These are phyloP conservation scores for Candida dendrica DNA, from an alignment of 805 yeast species.

Conservation along the genomic window DNA sequence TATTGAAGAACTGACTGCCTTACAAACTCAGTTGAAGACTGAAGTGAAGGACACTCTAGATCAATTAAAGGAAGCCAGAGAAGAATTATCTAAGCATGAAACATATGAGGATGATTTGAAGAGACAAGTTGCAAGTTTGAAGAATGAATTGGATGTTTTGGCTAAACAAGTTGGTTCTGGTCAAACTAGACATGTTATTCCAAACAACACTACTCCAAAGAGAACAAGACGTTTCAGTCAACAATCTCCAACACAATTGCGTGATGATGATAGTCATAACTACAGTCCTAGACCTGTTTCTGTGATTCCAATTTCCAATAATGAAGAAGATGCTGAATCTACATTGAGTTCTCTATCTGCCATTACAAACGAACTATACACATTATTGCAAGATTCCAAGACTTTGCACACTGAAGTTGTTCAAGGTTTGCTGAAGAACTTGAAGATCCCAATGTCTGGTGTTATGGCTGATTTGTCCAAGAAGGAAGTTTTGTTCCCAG, in stretches of 20 bases:
- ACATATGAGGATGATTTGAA: conserved; percentile 57
- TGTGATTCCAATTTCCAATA: conserved; percentile 47
- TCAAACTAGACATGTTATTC: conserved; percentile 8
- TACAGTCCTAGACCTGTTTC: conserved; percentile 49
- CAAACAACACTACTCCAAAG: conserved; percentile 20
- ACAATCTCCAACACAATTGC: conserved; percentile 27
- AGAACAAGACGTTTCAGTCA: conserved; percentile 28
- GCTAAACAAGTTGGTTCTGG: conserved; percentile 24
- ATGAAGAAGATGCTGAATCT: conserved; percentile 40
- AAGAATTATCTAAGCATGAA: conserved; percentile 48
- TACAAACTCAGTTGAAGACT: conserved; percentile 55
- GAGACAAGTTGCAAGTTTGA: conserved; percentile 40
- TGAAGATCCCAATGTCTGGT: conserved; percentile 80
- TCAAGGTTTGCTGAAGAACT: conserved; percentile 76
- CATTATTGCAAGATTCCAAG: conserved; percentile 62
- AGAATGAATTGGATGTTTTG: conserved; percentile 22
- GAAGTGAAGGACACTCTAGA: conserved; percentile 57
- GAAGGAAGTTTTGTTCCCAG: conserved; percentile 93
- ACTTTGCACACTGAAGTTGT: conserved; percentile 76
- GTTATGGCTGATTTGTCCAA: conserved; percentile 76
- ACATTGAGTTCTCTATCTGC: conserved; percentile 48
- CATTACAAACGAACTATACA: conserved; percentile 69
- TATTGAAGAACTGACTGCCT: conserved; percentile 51
- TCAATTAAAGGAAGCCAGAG: conserved; percentile 55
- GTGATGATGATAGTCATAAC: conserved; percentile 22